These are phyloP conservation scores for Cyclotella sp. DNA, from an alignment of 108 stramenopile species.

Conservation along the genomic window DNA sequence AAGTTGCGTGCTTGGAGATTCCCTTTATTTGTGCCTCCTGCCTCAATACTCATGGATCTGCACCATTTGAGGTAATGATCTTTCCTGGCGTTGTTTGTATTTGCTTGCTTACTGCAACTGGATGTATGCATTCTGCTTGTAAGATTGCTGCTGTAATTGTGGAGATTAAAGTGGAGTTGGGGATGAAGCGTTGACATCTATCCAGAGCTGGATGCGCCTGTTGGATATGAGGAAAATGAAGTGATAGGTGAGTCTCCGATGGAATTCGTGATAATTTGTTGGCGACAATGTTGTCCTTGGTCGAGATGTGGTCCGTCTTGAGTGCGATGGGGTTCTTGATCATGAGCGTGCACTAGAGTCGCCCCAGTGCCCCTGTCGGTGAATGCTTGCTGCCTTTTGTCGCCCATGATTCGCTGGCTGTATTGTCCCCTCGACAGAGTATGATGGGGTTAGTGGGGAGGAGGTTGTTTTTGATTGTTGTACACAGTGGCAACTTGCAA, in stretches of 20 bases:
- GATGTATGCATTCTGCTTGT: constrained; percentile 7
- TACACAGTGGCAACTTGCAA: background rate
- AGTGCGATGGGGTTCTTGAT: constrained; percentile 25
- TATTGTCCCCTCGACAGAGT: constrained; percentile 12
- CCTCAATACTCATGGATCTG: background rate
- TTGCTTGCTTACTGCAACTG: constrained; percentile 1
- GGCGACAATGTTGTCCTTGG: constrained; percentile 12
- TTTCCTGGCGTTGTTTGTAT: constrained; percentile 10
- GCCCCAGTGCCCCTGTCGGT: constrained; percentile 11
- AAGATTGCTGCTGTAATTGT: constrained; percentile 18
- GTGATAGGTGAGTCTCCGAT: background rate
- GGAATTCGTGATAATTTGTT: constrained; percentile 21
- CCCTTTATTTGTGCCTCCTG: background rate
- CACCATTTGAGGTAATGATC: constrained; percentile 20
- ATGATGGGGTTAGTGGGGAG: background rate
- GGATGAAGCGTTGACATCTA: constrained; percentile 17
- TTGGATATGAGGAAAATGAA: background rate
- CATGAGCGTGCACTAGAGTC: constrained; percentile 12
- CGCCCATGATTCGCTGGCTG: constrained; percentile 1
- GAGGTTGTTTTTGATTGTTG: too few relatives aligned
- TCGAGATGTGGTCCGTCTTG: background rate
- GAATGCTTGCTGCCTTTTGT: constrained; percentile 15
- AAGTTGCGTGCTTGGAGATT: constrained; percentile 6
- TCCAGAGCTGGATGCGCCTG: background rate
- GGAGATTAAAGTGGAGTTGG: constrained; percentile 11